Base-by-base conservation (phyloP, 768 basidiomycete species). In the Tylopilus subfusipes region DNA sequence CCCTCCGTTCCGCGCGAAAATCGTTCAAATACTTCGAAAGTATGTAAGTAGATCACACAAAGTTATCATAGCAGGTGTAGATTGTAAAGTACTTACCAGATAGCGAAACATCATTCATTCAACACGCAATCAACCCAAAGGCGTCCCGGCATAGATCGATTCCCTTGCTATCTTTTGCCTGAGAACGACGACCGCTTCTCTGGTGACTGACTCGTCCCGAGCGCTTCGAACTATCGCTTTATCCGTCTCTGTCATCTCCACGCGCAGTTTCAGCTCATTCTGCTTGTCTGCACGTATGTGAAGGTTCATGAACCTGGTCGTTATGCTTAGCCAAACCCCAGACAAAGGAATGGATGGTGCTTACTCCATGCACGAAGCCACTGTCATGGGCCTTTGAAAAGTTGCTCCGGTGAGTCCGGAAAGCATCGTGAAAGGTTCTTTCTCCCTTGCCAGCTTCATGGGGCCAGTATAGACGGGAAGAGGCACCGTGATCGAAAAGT, bases 191-290 rank as follows among this genome's bases (percentile, higher is more conserved):
- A 53, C 53, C 0, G 56, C 31, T 8, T 51, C 53, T 30, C 31
- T 52, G 2, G 22, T 44, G 13, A 42, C 42, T 3, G 36, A 31
- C 22, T 29, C 48, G 43, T 53, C 45, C 2, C 33, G 30, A 16
- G 36, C 48, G 14, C 25, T 50, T 22, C 51, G 48, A n/a, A 63
- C 39, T 9, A 63, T 54, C 11, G 12, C 44, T 27, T 59, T 62
- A 19, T 62, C 61, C 29, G 36, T 62, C 57, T 62, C 57, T 24
- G 57, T 62, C 61, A 62, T 62, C 29, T 53, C 60, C 13, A 46
- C 42, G 6, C 53, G 53, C 13, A 59, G 36, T 27, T 55, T 47
- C 22, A 62, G 13, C 36, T 62, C 27, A 9, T 62, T 59, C 50
- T 62, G 6, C 34, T 62, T 58, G 25, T 62, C 61, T 1, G 56